Evolutionary conservation across 495 filamentous ascomycete genomes (phyloP).

Genomic region (Penicillium turbatum): DNA sequence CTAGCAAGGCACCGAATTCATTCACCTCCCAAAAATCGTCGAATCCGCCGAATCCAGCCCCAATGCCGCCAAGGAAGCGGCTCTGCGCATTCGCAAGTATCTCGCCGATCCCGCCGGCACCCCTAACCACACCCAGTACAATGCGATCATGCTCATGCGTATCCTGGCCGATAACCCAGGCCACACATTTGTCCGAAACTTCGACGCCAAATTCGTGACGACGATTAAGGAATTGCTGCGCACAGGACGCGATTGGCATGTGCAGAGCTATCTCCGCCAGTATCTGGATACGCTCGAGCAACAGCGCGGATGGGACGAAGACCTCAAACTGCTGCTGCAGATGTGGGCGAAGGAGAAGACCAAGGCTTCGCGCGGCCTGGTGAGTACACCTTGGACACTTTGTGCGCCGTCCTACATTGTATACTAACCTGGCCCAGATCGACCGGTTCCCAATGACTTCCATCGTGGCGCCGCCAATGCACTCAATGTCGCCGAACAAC

Average conservation of each 20-base stretch:
- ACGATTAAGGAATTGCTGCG: slow-evolving; percentile 73
- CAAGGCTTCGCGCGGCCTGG: slow-evolving; percentile 18
- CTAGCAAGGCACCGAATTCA: slow-evolving; percentile 74
- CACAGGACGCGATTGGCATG: slow-evolving; percentile 64
- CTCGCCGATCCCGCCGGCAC: slow-evolving; percentile 62
- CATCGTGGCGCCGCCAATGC: not conserved
- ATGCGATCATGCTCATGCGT: slow-evolving; percentile 91
- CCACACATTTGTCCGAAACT: slow-evolving; percentile 75
- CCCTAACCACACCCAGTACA: slow-evolving; percentile 76
- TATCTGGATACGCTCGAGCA: slow-evolving; percentile 71
- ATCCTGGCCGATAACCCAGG: slow-evolving; percentile 94
- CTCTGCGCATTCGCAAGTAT: slow-evolving; percentile 73
- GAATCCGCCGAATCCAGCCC: slow-evolving; percentile 92
- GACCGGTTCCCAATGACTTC: slow-evolving; percentile 2
- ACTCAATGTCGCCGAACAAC: not conserved
- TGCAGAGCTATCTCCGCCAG: slow-evolving; percentile 80
- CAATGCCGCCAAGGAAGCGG: slow-evolving; percentile 71
- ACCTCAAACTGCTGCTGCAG: slow-evolving; percentile 57
- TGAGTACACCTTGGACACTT: not conserved
- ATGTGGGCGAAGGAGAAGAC: slow-evolving; percentile 91
- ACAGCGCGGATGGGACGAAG: slow-evolving; percentile 67
- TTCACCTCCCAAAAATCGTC: slow-evolving; percentile 91
- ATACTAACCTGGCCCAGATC: not conserved
- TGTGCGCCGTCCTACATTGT: not conserved
- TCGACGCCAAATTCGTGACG: slow-evolving; percentile 75